Evolutionary conservation across 1,139 yeast genomes (phyloP).

Genomic region (Candida glucosophila): DNA sequence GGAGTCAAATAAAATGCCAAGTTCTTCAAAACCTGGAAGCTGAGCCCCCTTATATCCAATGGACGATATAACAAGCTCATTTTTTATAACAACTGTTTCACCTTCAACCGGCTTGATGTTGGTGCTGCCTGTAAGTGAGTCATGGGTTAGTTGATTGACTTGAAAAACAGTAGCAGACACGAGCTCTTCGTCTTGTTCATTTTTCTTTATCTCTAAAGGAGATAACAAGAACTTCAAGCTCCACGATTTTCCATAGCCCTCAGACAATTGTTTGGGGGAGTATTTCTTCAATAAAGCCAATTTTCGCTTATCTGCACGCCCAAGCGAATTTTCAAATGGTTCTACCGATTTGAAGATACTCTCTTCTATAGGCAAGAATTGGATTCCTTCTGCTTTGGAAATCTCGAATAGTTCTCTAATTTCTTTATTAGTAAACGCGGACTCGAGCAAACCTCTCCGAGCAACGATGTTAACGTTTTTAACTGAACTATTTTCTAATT

Average conservation of each 20-base stretch:
- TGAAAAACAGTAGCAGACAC: conserved; percentile 43
- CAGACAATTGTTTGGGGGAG: conserved; percentile 15
- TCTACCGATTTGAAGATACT: conserved; percentile 33
- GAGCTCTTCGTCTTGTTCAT: conserved; percentile 18
- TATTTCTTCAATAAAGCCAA: conserved; percentile 55
- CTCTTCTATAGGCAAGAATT: conserved; percentile 46
- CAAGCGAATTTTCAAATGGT: conserved; percentile 31
- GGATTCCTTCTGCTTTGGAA: conserved; percentile 38
- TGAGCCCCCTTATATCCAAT: conserved; percentile 78
- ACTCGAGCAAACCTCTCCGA: conserved; percentile 72
- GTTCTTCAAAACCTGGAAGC: conserved; percentile 45
- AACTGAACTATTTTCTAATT: conserved; percentile 45
- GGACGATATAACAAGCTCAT: conserved; percentile 72
- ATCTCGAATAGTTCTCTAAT: conserved; percentile 74
- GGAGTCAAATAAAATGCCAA: conserved; percentile 47
- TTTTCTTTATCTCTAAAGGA: conserved; percentile 48
- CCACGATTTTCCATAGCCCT: conserved; percentile 43
- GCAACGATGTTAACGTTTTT: conserved; percentile 67
- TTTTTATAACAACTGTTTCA: conserved; percentile 25
- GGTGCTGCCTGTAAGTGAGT: conserved; percentile 20
- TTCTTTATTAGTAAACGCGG: conserved; percentile 91
- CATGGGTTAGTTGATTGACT: conserved; percentile 32
- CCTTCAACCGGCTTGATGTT: conserved; percentile 33
- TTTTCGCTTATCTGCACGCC: conserved; percentile 64
- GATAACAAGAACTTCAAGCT: conserved; percentile 58